These are phyloP conservation scores for Entomortierella parvispora DNA, from an alignment of 192 early-diverging fungal genomes.

Conservation along the genomic window DNA sequence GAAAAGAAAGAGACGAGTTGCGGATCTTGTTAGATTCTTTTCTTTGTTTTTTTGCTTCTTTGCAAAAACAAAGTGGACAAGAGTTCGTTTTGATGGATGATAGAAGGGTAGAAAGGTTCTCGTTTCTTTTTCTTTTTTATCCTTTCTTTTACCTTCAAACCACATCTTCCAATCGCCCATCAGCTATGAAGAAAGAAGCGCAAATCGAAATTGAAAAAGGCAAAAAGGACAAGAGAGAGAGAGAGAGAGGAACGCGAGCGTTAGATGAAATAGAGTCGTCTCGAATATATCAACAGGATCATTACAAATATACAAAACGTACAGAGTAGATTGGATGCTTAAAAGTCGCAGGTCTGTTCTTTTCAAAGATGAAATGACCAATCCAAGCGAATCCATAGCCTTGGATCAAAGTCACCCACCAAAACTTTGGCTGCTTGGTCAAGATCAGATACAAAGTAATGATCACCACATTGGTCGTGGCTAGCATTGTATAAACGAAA, in stretches of 20 bases:
- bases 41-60: not conserved
- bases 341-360: conserved; percentile 77
- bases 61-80: not conserved
- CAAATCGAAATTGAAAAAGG: no score
- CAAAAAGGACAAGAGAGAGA: no score
- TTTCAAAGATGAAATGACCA: conserved; percentile 72
- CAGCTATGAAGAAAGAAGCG: conserved; percentile 20
- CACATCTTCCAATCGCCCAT: conserved; percentile 67
- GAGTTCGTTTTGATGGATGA: no score
- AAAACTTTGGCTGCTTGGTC: conserved; percentile 34
- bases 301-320: not conserved
- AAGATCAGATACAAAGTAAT: conserved; percentile 37
- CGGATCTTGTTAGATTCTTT: not conserved
- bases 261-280: not conserved
- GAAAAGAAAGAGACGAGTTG: not conserved
- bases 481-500: no score
- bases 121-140: not conserved
- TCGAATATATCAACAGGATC: not conserved
- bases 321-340: conserved; percentile 71
- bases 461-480: conserved; percentile 44
- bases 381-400: conserved; percentile 75
- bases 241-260: not conserved
- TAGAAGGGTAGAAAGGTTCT: not conserved
- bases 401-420: conserved; percentile 51
- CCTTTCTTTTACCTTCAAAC: conserved; percentile 41